phyloP scores from a whole-genome alignment of 257 asterid genomes.

The Catharanthus roseus region DNA sequence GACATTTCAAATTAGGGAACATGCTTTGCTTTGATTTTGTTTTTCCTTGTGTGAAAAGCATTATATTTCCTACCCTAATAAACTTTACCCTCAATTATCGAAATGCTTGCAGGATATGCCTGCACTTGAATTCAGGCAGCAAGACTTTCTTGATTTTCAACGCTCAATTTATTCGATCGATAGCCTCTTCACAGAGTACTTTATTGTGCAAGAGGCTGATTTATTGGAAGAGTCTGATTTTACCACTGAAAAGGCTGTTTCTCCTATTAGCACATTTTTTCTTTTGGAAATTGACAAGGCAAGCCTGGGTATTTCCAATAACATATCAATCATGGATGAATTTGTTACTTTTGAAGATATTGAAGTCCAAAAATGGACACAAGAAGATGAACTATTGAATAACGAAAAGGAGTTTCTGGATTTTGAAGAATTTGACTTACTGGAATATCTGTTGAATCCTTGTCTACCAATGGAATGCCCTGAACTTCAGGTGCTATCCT shows the following conservation, averaged over 20 bases:
- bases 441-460: slow-evolving; percentile 38
- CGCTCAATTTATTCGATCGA: slow-evolving; percentile 59
- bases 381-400: slow-evolving; percentile 36
- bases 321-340: slow-evolving; percentile 32
- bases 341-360: slow-evolving; percentile 38
- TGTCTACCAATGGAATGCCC: slow-evolving; percentile 27
- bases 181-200: slow-evolving; percentile 35
- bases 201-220: slow-evolving; percentile 39
- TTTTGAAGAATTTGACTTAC: slow-evolving; percentile 47
- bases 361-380: slow-evolving; percentile 38
- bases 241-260: slow-evolving; percentile 29
- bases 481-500: slow-evolving; percentile 28
- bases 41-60: background rate
- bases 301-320: slow-evolving; percentile 36
- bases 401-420: slow-evolving; percentile 45
- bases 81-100: slow-evolving; percentile 12
- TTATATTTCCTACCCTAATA: background rate
- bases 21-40: background rate
- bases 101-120: slow-evolving; percentile 52
- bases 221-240: slow-evolving; percentile 46
- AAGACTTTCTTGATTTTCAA: slow-evolving; percentile 42
- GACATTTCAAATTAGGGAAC: background rate
- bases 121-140: slow-evolving; percentile 37
- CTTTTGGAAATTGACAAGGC: slow-evolving; percentile 62
- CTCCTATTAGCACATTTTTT: slow-evolving; percentile 39